Percentiles rank a stretch among this genome's conserved stretches.
Evolutionary conservation across 352 stramenopile genomes (phyloP).

Genomic region (Pythium periplocum): DNA sequence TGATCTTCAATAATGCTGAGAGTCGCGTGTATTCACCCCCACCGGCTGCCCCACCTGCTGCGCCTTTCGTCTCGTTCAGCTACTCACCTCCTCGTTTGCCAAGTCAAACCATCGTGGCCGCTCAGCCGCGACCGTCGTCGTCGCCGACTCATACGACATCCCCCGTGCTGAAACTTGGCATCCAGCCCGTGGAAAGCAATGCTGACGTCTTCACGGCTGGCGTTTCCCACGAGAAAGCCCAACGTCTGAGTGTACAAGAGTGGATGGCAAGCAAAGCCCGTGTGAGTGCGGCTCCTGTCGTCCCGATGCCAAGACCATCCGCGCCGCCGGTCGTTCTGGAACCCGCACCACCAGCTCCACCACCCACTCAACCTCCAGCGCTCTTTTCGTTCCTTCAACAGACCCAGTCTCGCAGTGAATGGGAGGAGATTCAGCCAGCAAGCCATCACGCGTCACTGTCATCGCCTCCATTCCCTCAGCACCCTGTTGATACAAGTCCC

Average conservation of each 20-base stretch:
- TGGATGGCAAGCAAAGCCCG: conserved; percentile 67
- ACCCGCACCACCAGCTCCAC: too few relatives aligned
- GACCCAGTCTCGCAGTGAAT: too few relatives aligned
- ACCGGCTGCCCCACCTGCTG: neutral
- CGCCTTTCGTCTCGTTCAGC: conserved; percentile 13
- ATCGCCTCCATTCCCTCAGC: too few relatives aligned
- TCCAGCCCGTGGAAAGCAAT: conserved; percentile 32
- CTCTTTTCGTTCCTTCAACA: conserved; percentile 7
- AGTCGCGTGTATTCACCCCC: neutral
- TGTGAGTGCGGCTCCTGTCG: conserved; percentile 14
- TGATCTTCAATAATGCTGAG: conserved; percentile 2
- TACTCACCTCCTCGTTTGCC: conserved; percentile 10
- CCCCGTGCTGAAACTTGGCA: neutral
- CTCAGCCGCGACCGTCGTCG: neutral
- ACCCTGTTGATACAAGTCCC: too few relatives aligned
- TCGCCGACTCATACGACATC: neutral
- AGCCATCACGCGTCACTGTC: too few relatives aligned
- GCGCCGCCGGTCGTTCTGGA: too few relatives aligned
- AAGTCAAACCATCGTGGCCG: neutral
- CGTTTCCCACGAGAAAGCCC: conserved; percentile 66
- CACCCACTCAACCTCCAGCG: neutral
- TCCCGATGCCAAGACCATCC: too few relatives aligned
- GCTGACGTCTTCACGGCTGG: conserved; percentile 45
- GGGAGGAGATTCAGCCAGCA: too few relatives aligned
- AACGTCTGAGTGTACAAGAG: conserved; percentile 62